These are phyloP conservation scores for Botrytis aclada DNA, from an alignment of 2,329 filamentous ascomycete species.

Conservation along the genomic window DNA sequence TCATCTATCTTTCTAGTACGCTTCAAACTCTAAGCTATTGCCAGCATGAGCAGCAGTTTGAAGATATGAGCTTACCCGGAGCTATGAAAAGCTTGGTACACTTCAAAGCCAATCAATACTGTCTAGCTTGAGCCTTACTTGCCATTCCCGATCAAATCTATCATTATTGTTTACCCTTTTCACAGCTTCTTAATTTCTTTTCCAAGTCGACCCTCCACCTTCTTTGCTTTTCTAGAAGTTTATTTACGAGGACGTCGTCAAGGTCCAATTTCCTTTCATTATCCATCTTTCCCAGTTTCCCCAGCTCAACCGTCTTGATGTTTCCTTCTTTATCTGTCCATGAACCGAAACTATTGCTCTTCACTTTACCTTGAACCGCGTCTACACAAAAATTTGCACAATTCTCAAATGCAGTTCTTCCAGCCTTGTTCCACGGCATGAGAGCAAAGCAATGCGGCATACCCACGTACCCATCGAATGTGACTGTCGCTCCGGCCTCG, in stretches of 20 bases:
- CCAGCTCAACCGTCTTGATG: neutral
- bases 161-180: neutral
- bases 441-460: slow-evolving; percentile 76
- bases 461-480: slow-evolving; percentile 70
- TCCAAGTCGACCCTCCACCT: slow-evolving; percentile 10
- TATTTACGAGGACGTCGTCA: slow-evolving; percentile 5
- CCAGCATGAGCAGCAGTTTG: neutral
- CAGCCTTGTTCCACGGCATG: slow-evolving; percentile 37
- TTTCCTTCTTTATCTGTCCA: slow-evolving; percentile 13
- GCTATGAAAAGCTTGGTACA: too few relatives aligned
- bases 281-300: slow-evolving; percentile 4
- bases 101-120: neutral
- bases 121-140: neutral
- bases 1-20: neutral
- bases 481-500: slow-evolving; percentile 56
- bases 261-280: slow-evolving; percentile 11
- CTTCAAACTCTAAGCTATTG: neutral
- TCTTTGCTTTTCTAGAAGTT: slow-evolving; percentile 1
- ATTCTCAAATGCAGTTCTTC: slow-evolving; percentile 14
- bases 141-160: neutral
- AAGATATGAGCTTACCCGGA: neutral
- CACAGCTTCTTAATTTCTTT: neutral
- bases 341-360: neutral
- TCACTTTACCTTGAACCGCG: neutral
- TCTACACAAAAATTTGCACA: slow-evolving; percentile 8